Conservation (phyloP, 2,329 filamentous ascomycete genomes). For the Laburnicola sp. region DNA sequence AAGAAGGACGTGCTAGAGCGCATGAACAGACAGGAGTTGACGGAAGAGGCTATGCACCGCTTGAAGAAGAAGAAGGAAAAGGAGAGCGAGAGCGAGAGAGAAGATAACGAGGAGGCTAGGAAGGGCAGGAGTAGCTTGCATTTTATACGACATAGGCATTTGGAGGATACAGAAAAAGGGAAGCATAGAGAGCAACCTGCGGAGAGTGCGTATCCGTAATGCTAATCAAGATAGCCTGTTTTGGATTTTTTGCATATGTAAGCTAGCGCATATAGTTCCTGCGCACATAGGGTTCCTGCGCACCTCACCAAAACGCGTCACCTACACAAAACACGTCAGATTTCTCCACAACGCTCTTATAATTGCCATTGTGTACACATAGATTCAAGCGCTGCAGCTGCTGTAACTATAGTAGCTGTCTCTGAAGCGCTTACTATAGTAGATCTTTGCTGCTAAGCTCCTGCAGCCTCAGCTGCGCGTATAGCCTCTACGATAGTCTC, state of each 20-base stretch:
- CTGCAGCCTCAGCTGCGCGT: too few relatives aligned
- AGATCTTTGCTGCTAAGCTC: too few relatives aligned
- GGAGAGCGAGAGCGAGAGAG: conserved; percentile 45
- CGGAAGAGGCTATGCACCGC: conserved; percentile 64
- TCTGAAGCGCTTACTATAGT: too few relatives aligned
- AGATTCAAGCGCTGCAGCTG: too few relatives aligned
- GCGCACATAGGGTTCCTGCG: too few relatives aligned
- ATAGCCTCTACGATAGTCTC: too few relatives aligned
- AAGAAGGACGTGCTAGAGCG: conserved; percentile 85
- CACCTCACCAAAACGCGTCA: too few relatives aligned
- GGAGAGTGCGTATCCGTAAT: conserved; percentile 26
- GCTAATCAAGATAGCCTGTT: neutral
- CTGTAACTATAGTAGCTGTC: too few relatives aligned
- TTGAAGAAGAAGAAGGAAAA: conserved; percentile 52
- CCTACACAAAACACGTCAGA: too few relatives aligned
- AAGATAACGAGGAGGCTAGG: conserved; percentile 23
- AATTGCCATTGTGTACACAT: too few relatives aligned
- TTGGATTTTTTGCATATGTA: neutral
- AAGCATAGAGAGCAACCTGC: conserved; percentile 14
- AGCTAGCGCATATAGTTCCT: too few relatives aligned
- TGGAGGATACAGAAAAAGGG: conserved; percentile 1
- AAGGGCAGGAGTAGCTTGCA: conserved; percentile 18
- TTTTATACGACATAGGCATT: conserved; percentile 8
- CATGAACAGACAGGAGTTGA: conserved; percentile 76
- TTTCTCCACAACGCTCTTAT: too few relatives aligned